Base-by-base conservation (phyloP, 1,284 basidiomycete genomes). In the Boletellus sp. region DNA sequence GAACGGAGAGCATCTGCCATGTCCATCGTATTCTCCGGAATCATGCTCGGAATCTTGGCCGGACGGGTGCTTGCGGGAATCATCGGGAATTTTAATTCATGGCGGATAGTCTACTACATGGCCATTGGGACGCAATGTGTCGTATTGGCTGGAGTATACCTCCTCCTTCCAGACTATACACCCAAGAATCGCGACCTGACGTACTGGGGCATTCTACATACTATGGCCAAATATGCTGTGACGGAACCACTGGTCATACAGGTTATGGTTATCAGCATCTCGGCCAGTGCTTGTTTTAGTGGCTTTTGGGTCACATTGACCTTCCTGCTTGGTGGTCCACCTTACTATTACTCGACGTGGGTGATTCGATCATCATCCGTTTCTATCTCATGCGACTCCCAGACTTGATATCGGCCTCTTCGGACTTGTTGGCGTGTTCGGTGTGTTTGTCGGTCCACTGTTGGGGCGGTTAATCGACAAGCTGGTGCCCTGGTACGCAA, bases 291-390 rank as follows among this genome's bases (percentile, higher is more conserved):
- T 2, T 76, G 77, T 56, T 85, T 84, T 62, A 73, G 71, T 12
- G 76, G 73, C 54, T 85, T 83, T 61, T 89, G 86, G 87, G 82
- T 86, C 1, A 86, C 83, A 4, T 63, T 88, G 52, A 89, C 87
- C 0, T 89, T 89, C 69, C 69, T 89, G 30, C 76, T 91, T 2
- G 80, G 79, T 13, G 83, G 78, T 11, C 60, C 77, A 2, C 85
- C 84, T 2, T 89, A 88, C 59, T 61, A 81, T 60, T 87, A 81
- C 58, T 81, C 80, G 0, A 84, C 81, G 82, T 83, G 59, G 44
- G 80, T 66, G 3, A 7, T 45, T 22, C 13, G 15, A n/a, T 30
- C 36, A 16, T 38, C 42, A 15, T 41, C 16, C 35, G 19, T 38
- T 28, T 16, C 21, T 38, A 40, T 45, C n/a, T 42, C 38, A 47